Percentiles rank a stretch among this genome's conserved stretches.
These are phyloP conservation scores for Ilex paraguariensis DNA, from an alignment of 305 asterid species.

Conservation along the genomic window DNA sequence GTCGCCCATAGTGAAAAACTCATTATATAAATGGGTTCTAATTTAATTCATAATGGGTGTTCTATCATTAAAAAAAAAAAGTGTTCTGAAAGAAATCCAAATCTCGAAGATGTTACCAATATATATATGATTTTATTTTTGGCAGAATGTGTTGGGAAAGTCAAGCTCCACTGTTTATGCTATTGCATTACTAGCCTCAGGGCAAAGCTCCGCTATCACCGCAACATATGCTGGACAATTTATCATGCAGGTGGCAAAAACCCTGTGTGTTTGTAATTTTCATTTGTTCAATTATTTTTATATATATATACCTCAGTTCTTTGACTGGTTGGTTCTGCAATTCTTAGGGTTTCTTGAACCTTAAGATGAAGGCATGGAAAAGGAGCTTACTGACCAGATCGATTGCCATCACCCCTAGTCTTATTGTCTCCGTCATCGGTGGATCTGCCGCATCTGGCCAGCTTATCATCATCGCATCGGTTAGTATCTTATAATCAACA, in stretches of 20 bases:
- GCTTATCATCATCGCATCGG: constrained; percentile 88
- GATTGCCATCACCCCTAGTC: constrained; percentile 89
- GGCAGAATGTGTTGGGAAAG: constrained; percentile 76
- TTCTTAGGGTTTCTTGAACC: constrained; percentile 72
- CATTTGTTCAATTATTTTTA: not conserved
- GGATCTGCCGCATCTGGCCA: constrained; percentile 88
- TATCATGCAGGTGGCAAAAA: constrained; percentile 66
- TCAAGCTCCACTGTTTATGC: constrained; percentile 81
- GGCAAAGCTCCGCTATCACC: constrained; percentile 89
- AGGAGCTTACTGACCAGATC: constrained; percentile 75
- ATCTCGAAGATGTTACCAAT: too few species aligned
- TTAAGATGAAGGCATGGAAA: constrained; percentile 68
- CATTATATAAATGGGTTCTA: too few species aligned
- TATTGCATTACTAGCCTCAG: constrained; percentile 84
- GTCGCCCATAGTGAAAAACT: too few species aligned
- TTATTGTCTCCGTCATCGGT: constrained; percentile 75
- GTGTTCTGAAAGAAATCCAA: too few species aligned
- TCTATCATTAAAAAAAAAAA: too few species aligned
- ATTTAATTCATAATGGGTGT: too few species aligned
- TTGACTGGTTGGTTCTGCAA: too few species aligned
- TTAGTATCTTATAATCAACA: constrained; percentile 18
- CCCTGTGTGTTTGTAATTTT: not conserved
- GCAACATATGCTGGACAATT: constrained; percentile 95
- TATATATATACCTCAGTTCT: too few species aligned
- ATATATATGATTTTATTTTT: not conserved